Conservation (phyloP, 1,284 basidiomycete species). For the Pseudozyma thailandica region DNA sequence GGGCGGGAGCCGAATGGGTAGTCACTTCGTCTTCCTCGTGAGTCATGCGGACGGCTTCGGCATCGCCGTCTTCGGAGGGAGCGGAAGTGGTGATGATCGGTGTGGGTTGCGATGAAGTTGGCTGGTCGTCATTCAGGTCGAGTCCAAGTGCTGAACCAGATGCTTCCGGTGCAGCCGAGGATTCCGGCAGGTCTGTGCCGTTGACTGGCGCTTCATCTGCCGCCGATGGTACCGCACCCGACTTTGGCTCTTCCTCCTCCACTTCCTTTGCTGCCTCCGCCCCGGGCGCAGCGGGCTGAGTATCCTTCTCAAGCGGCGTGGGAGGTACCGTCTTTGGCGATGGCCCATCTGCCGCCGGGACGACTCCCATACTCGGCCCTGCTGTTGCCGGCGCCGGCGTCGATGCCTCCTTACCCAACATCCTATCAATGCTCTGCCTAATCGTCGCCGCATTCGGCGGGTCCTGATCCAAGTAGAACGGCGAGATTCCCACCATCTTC, state of each 20-base stretch:
- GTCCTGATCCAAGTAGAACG: conserved; percentile 63
- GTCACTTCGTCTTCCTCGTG: not conserved
- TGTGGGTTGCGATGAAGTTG: conserved; percentile 5
- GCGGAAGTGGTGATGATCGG: conserved; percentile 43
- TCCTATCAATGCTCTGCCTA: conserved; percentile 33
- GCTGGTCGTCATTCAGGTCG: conserved; percentile 4
- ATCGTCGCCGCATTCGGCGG: conserved; percentile 60
- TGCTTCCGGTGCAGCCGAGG: not conserved
- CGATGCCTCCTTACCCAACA: conserved; percentile 24
- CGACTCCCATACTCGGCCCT: not conserved
- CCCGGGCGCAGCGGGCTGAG: not conserved
- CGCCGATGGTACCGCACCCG: conserved; percentile 7
- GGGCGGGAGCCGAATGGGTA: conserved; percentile 3
- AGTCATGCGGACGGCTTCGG: not conserved
- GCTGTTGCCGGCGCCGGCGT: conserved; percentile 2
- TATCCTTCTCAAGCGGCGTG: conserved; percentile 33
- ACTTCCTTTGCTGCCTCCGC: not conserved
- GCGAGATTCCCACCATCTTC: conserved; percentile 65
- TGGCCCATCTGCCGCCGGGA: not conserved
- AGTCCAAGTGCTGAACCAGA: conserved; percentile 31
- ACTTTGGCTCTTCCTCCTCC: not conserved
- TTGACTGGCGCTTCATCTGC: conserved; percentile 8
- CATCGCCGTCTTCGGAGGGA: conserved; percentile 31
- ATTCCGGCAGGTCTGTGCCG: not conserved
- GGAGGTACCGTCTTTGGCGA: conserved; percentile 9